Evolutionary conservation across 2,329 filamentous ascomycete genomes (phyloP).

Genomic region (Tolypocladium cylindrosporum): DNA sequence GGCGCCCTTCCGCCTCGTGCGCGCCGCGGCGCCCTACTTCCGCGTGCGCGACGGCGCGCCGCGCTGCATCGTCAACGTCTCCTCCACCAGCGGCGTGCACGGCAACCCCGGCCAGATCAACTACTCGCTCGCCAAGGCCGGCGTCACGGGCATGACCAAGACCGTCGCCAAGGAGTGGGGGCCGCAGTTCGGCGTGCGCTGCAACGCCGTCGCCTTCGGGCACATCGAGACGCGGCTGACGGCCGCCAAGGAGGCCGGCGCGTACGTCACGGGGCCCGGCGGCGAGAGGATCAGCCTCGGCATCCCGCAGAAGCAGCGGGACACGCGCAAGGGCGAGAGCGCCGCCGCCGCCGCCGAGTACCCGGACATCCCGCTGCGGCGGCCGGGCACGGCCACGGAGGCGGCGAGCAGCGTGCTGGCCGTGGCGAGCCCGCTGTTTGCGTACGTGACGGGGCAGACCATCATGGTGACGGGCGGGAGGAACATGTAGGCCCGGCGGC

Average conservation of each 20-base stretch:
- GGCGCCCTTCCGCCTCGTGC: constrained; percentile 74
- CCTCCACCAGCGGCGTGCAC: constrained; percentile 69
- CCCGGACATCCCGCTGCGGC: constrained; percentile 67
- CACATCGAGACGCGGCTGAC: constrained; percentile 73
- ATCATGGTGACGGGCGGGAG: constrained; percentile 76
- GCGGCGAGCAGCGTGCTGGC: constrained; percentile 70
- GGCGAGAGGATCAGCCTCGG: constrained; percentile 67
- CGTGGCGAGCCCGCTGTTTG: constrained; percentile 71
- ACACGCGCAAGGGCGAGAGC: constrained; percentile 10
- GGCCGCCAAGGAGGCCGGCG: constrained; percentile 74
- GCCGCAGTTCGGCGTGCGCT: constrained; percentile 68
- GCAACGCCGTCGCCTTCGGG: constrained; percentile 79
- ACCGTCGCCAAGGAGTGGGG: constrained; percentile 92
- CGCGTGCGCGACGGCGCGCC: constrained; percentile 74
- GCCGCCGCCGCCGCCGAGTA: constrained; percentile 32
- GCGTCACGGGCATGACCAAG: constrained; percentile 73
- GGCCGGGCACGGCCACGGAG: constrained; percentile 69
- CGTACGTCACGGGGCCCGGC: constrained; percentile 65
- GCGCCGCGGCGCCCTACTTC: constrained; percentile 77
- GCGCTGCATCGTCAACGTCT: constrained; percentile 75
- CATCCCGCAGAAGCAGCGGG: constrained; percentile 54
- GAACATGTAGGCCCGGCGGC: constrained; percentile 35
- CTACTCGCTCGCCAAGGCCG: constrained; percentile 78
- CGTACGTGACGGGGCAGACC: constrained; percentile 79
- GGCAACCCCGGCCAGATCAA: constrained; percentile 90